These are phyloP conservation scores for Talaromyces proteolyticus DNA, from an alignment of 495 filamentous ascomycete genomes.

Conservation along the genomic window DNA sequence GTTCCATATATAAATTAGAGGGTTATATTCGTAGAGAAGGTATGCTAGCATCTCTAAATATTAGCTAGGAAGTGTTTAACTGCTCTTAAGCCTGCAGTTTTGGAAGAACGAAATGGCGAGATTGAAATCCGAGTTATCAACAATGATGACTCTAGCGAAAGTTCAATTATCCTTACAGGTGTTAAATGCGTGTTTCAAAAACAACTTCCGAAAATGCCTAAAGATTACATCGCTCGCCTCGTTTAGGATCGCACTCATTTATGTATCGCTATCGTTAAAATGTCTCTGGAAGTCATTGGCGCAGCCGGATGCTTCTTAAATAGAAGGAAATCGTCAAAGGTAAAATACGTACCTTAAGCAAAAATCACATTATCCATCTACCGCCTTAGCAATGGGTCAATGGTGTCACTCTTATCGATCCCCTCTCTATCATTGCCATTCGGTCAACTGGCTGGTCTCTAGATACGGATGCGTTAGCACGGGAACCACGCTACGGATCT, in stretches of 20 bases:
- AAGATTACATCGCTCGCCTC: conserved; percentile 94
- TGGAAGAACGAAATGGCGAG: conserved; percentile 90
- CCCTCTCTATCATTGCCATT: conserved; percentile 73
- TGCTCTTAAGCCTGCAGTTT: conserved; percentile 63
- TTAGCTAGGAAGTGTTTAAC: background rate
- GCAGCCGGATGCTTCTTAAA: conserved; percentile 88
- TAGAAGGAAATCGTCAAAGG: conserved; percentile 91
- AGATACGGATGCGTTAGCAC: conserved; percentile 94
- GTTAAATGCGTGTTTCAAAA: conserved; percentile 98
- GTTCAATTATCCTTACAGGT: conserved; percentile 88
- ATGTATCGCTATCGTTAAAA: conserved; percentile 95
- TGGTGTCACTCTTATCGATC: conserved; percentile 61
- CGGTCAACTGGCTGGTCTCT: conserved; percentile 88
- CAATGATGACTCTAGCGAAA: conserved; percentile 84
- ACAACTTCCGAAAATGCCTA: conserved; percentile 97
- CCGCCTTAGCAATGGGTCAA: conserved; percentile 82
- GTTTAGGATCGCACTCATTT: conserved; percentile 96
- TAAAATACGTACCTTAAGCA: conserved; percentile 88
- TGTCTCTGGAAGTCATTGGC: conserved; percentile 87
- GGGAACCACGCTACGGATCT: conserved; percentile 90
- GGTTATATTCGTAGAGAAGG: background rate
- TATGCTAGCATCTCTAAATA: background rate
- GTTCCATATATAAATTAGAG: background rate
- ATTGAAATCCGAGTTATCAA: conserved; percentile 98
- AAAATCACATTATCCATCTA: conserved; percentile 78